Evolutionary conservation across 2,329 filamentous ascomycete species (phyloP), one percentile per base, ranked within the genome.

Genomic region (Talaromyces sp.): DNA sequence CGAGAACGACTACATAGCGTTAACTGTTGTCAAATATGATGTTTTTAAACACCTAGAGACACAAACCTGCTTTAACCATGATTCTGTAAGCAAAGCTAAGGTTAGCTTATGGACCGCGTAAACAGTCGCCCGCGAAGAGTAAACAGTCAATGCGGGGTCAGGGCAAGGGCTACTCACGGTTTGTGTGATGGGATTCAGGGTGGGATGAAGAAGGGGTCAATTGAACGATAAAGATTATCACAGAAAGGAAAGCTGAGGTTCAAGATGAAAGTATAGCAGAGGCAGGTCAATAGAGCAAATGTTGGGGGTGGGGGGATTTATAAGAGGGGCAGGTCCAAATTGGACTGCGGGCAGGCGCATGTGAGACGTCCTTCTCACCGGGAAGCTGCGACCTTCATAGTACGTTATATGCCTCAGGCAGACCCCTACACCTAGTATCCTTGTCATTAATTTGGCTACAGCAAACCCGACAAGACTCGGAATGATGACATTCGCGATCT

Each of bases 1-100:
- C 95, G 83, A 95, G 93, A 84, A 99, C 94, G 77, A 85, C 85
- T 86, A 71, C 62, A 61, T 37, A 35, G 45, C 22, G 15, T 25
- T 35, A n/a, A 25, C 54, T n/a, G 31, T 19, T 15, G 33, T 25
- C 4, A 4, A 22, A 13, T 35, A 25, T 39, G 13, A 15, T 37
- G 17, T 19, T 22, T 3, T 3, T 39, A 13, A 33, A 56, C 17
- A 25, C 2, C 11, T 37, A 31, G 4, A 11, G 4, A 9, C 52
- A 68, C 75, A 61, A 63, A 78, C 76, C 76, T 73, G 81, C 81
- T 75, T 83, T 83, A 66, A 83, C 81, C 81, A 83, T 83, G 65
- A 70, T 82, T 75, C 54, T 58, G 54, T 33, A 68, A 65, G 47
- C 22, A 57, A 27, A 52, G 62, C 43, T 50, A n/a, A 31, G 52